These are phyloP conservation scores for Aspergillus melleus DNA, from an alignment of 2,329 filamentous ascomycete species.

Conservation along the genomic window DNA sequence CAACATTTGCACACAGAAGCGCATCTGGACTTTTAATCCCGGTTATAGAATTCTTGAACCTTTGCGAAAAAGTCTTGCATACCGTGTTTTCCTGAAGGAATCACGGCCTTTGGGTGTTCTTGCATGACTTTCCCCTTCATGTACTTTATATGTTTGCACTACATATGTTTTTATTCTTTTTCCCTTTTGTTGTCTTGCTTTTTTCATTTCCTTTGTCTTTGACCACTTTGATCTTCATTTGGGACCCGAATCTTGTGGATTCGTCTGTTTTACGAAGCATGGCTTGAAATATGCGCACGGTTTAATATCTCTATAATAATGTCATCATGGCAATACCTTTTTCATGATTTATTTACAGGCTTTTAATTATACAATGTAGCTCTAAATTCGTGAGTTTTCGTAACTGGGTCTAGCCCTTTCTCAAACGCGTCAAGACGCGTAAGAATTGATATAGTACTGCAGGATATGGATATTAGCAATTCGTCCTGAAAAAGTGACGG, in stretches of 20 bases:
- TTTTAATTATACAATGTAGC: background rate
- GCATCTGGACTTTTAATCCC: slow-evolving; percentile 8
- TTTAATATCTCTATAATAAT: slow-evolving; percentile 12
- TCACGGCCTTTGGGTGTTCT: slow-evolving; percentile 1
- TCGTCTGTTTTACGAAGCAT: slow-evolving; percentile 13
- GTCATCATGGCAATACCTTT: background rate
- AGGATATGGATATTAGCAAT: background rate
- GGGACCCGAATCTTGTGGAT: slow-evolving; percentile 6
- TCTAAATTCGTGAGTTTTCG: slow-evolving; percentile 3
- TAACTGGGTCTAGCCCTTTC: background rate
- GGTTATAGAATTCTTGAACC: slow-evolving; percentile 5
- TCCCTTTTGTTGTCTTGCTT: background rate
- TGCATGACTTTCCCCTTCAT: slow-evolving; percentile 9
- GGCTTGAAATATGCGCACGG: background rate
- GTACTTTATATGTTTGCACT: slow-evolving; percentile 14
- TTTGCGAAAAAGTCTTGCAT: slow-evolving; percentile 14
- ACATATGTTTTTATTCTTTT: background rate
- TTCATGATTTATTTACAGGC: background rate
- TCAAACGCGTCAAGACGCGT: slow-evolving; percentile 28
- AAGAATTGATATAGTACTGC: slow-evolving; percentile 50
- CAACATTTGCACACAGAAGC: slow-evolving; percentile 5
- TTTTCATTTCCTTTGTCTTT: slow-evolving; percentile 7
- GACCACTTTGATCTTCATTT: slow-evolving; percentile 5
- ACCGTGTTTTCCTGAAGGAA: slow-evolving; percentile 5
- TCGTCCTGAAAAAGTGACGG: too few species aligned